These are phyloP conservation scores for Pinus taeda DNA, from an alignment of 75 land plant genomes.

Conservation along the genomic window DNA sequence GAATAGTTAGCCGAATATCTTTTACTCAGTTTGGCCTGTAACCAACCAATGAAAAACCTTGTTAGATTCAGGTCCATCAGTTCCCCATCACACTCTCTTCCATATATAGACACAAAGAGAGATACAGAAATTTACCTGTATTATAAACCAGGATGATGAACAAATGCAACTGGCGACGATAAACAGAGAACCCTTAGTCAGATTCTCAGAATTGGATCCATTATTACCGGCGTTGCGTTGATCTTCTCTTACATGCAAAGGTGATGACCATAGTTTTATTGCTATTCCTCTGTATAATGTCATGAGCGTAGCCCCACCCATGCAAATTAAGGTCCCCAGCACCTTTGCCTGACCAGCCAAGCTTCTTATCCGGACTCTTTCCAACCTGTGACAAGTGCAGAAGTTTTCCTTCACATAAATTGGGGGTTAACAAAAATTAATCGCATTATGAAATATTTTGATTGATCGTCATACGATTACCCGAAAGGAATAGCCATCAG, in stretches of 20 bases:
- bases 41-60: background rate
- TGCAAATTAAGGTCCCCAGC: slow-evolving; percentile 40
- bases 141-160: slow-evolving; percentile 46
- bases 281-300: slow-evolving; percentile 57
- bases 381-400: slow-evolving; percentile 31
- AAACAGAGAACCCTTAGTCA: slow-evolving; percentile 35
- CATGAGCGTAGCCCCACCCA: slow-evolving; percentile 52
- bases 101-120: background rate
- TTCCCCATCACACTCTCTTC: no score
- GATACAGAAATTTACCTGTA: slow-evolving; percentile 42
- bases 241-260: background rate
- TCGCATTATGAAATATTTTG: background rate
- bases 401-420: background rate
- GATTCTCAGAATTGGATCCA: background rate
- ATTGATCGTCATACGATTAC: slow-evolving; percentile 23
- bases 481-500: slow-evolving; percentile 55
- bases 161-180: slow-evolving; percentile 39
- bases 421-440: background rate
- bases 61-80: no score
- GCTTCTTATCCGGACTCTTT: slow-evolving; percentile 33
- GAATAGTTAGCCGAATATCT: slow-evolving; percentile 47
- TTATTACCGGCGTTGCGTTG: no score
- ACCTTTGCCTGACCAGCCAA: slow-evolving; percentile 59
- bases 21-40: slow-evolving; percentile 16
- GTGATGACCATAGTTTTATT: slow-evolving; percentile 12